Base-by-base conservation (phyloP, 768 basidiomycete genomes). In the Podaxis pistillaris region DNA sequence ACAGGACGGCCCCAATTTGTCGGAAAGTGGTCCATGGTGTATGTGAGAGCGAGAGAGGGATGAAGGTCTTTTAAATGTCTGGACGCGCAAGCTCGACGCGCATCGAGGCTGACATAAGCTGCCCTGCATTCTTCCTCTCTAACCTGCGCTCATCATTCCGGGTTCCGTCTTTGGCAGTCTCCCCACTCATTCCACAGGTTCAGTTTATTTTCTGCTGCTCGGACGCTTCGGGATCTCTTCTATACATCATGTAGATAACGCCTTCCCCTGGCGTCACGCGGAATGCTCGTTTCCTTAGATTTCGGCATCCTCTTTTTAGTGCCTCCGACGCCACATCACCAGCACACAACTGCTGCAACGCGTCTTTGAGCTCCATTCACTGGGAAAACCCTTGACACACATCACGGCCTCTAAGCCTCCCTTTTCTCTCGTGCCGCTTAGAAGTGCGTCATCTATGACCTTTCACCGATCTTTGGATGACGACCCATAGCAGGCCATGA, bases 1-100 rank as follows among this genome's bases (percentile, higher is more conserved):
- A 90, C 90, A 53, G 89, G 90, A 51, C 87, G 81, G 38, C 91
- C 91, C 91, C 91, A 93, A 79, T 87, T 90, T 37, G 86, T 86
- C 38, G 91, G 89, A 75, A 90, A 90, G 73, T 93, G 91, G 72
- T 93, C 90, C 91, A 93, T 91, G 60, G 46, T 66, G 62, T 49
- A 40, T 47, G 30, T 50, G 61, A 13, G 28, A 53, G 56, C 47
- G 65, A 36, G 51, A 63, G 33, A 57, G 57, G 65, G 59, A 40
- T 53, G 37, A 26, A 33, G 51, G 19, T 13, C 24, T 36, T 33
- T 65, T 41, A 62, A 62, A 49, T 46, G 64, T 54, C 53, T 56
- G 58, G 53, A 66, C 69, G 69, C 71, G 71, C 69, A 72, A 72
- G 70, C 65, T 56, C 65, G 68, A 73, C 72, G 72, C 72, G 74